Percentiles rank a stretch among this genome's conserved stretches.
Evolutionary conservation across 202 grass and related monocot genomes (phyloP).

Genomic region (Cymbopogon flexuosus): DNA sequence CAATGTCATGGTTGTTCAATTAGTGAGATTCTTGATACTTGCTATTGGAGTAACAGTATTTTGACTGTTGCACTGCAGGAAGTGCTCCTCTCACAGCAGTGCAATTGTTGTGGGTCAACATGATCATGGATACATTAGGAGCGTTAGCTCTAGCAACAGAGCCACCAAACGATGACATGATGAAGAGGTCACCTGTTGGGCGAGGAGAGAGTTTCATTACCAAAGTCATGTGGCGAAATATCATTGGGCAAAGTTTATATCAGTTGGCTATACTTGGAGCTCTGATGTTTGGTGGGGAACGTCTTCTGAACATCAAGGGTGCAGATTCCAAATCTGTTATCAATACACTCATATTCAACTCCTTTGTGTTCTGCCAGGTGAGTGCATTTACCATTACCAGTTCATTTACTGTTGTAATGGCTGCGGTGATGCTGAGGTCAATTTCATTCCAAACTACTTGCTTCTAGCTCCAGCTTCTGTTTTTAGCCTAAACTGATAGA

Average conservation of each 20-base stretch:
- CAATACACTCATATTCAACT: constrained; percentile 89
- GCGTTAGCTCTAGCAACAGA: constrained; percentile 90
- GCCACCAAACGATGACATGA: constrained; percentile 87
- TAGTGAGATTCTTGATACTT: not conserved
- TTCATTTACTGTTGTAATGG: not conserved
- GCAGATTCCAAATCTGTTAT: constrained; percentile 48
- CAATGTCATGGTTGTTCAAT: not conserved
- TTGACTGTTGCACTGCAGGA: constrained; percentile 35
- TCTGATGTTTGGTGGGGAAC: constrained; percentile 62
- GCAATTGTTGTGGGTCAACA: constrained; percentile 95
- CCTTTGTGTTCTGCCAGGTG: constrained; percentile 97
- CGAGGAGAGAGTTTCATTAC: constrained; percentile 77
- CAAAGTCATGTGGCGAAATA: constrained; percentile 85
- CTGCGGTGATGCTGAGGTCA: not conserved
- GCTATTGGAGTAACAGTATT: constrained; percentile 2
- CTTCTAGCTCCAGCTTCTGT: not conserved
- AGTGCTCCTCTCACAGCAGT: constrained; percentile 81
- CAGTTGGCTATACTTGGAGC: constrained; percentile 64
- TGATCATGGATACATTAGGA: constrained; percentile 97
- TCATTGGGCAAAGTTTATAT: constrained; percentile 79
- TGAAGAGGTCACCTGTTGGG: constrained; percentile 70
- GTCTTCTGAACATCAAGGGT: constrained; percentile 53
- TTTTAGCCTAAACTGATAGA: not conserved
- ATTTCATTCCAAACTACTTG: not conserved
- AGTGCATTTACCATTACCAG: not conserved